Base-by-base conservation (phyloP, 1,284 basidiomycete genomes). In the Exobasidium rhododendri region DNA sequence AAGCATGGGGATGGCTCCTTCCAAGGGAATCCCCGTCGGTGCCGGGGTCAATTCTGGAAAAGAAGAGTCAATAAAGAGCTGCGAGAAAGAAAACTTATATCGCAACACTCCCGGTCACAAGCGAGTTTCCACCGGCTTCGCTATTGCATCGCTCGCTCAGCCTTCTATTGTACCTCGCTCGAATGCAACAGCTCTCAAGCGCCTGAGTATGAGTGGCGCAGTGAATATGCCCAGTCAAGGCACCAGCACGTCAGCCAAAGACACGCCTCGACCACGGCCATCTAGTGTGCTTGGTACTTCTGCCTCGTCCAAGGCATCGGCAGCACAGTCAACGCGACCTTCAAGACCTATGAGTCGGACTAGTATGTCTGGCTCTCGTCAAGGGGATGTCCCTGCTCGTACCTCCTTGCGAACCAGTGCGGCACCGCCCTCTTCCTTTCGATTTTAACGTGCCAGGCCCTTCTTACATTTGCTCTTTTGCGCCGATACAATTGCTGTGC, bases 31-130 rank as follows among this genome's bases (percentile, higher is more conserved):
- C n/a, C n/a, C n/a, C n/a, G 54, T 28, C 28, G 59, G 56, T 59
- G 46, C 52, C 10, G 51, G 24, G 3, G 31, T 59, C 7, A 17
- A 58, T 3, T 3, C 26, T 2, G 11, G 40, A 20, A 51, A 46
- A 40, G 20, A 22, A 56, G 17, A 56, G 3, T 22, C 50, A 24
- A 28, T 29, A 24, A 31, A 14, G 14, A 47, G n/a, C 14, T 7
- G 7, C 35, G 35, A 17, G 17, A 40, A 40, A 40, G 35, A 40
- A 17, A 40, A 40, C 35, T 10, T 40, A 7, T 40, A 40, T 17
- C 7, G 35, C 17, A 20, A 32, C 35, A 73, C 65, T 0, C 73
- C 73, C 2, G 71, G 73, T 6, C 73, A 75, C 55, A 71, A 70
- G 56, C 64, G 71, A 6, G 24, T 58, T 26, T 54, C 53, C 2